A percentile compares a stretch with the other conserved stretches of the same genome.
Conservation (phyloP, 768 basidiomycete species). For the Trametes coccinea region DNA sequence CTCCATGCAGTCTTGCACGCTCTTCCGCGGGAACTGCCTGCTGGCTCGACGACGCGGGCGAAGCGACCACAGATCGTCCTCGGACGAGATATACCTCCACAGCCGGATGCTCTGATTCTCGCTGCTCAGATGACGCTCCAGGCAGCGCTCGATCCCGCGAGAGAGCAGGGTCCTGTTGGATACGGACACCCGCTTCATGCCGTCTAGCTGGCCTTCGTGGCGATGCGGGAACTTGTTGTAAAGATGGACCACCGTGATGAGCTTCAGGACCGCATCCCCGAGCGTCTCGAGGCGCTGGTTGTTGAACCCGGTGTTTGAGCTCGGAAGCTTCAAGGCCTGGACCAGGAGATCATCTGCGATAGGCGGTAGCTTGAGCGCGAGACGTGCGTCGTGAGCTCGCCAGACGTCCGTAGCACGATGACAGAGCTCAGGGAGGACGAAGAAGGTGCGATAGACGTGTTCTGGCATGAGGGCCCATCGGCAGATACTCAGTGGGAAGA, state of each 20-base stretch:
- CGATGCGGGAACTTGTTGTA: slow-evolving; percentile 74
- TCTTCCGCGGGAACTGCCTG: slow-evolving; percentile 61
- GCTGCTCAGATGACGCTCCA: slow-evolving; percentile 63
- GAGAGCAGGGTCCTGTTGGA: slow-evolving; percentile 71
- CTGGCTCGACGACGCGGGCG: slow-evolving; percentile 34
- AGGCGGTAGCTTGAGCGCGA: slow-evolving; percentile 60
- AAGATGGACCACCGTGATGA: slow-evolving; percentile 73
- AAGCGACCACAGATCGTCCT: slow-evolving; percentile 37
- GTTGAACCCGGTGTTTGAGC: slow-evolving; percentile 60
- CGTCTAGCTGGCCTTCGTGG: slow-evolving; percentile 82
- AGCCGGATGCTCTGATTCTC: slow-evolving; percentile 52
- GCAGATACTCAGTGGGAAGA: slow-evolving; percentile 49
- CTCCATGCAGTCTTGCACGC: slow-evolving; percentile 89
- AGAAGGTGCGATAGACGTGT: slow-evolving; percentile 51
- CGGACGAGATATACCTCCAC: slow-evolving; percentile 58
- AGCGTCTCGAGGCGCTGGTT: slow-evolving; percentile 88
- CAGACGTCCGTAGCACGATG: slow-evolving; percentile 67
- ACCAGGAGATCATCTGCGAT: slow-evolving; percentile 58
- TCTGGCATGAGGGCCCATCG: slow-evolving; percentile 55
- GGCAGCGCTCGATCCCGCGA: slow-evolving; percentile 61
- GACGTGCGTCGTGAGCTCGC: slow-evolving; percentile 52
- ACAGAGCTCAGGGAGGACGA: slow-evolving; percentile 64
- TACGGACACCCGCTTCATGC: slow-evolving; percentile 61
- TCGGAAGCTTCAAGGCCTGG: slow-evolving; percentile 78
- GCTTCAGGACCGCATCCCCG: slow-evolving; percentile 80